Evolutionary conservation across 352 stramenopile genomes (phyloP), one percentile per base, ranked within the genome.

Genomic region (Pythium aristosporum): DNA sequence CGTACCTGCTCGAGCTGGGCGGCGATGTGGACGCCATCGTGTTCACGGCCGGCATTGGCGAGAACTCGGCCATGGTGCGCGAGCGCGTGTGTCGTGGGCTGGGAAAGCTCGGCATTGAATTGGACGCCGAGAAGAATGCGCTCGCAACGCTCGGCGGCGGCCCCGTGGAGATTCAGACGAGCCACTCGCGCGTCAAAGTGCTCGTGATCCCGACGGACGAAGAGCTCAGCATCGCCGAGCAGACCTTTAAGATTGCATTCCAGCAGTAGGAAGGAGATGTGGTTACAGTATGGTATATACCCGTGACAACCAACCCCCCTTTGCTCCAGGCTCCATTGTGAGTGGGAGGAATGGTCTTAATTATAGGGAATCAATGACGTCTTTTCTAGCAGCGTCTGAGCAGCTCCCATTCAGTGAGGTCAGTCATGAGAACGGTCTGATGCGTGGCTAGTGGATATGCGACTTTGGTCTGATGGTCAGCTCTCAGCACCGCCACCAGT

Each of bases 181-280:
- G 57, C 13, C 67, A 65, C 23, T 80, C 74, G 15, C 79, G 73
- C 58, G 82, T 76, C 37, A 86, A 90, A 59, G 80, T 96, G 42
- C 56, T 97, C 37, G 89, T 95, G 25, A 82, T 96, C 68, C 87
- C 87, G 20, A 96, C 88, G n/a, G 83, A 97, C 67, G 90, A 97
- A 77, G 90, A 97, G 74, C 75, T 76, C 57, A 94, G 82, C 69
- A 97, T 97, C 65, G 88, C 88, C n/a, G 73, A 89, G 59, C 80
- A 95, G 69, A 94, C 83, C 44, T 89, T 79, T 62, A 75, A 79
- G 42, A 79, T 92, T 41, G 80, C 72, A 23, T 68, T 91, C 25
- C 77, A 65, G 32, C 15, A 60, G 54, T 59, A 56, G 43, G 25
- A 42, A 18, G 12, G 5, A 4, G 11, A 51, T 36, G 48, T 5